Base-by-base conservation (phyloP, 2,329 filamentous ascomycete genomes). In the Xylogone sp. region DNA sequence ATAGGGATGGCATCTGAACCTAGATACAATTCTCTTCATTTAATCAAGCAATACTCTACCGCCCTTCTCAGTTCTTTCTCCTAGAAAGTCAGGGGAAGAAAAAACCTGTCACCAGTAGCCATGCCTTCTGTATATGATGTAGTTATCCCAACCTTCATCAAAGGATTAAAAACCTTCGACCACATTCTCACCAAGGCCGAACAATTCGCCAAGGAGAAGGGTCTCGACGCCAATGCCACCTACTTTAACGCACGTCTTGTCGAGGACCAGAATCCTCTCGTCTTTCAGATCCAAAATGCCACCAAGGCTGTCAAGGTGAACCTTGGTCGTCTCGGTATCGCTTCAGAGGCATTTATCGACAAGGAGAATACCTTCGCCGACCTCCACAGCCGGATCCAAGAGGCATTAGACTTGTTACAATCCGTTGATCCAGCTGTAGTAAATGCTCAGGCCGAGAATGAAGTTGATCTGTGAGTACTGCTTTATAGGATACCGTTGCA, bases 361-460 rank as follows among this genome's bases (percentile, higher is more conserved):
- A 65, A 65, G 21, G 70, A 77, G 56, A 69, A 64, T 19, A 76
- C 74, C 0, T 76, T 79, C 46, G 66, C 66, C 0, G 70, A 78
- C 24, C 62, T 81, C 20, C 65, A 74, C 3, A 68, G 59, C 12
- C 70, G 75, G 8, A 69, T 81, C 46, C 62, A 70, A 13, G 68
- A 65, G 43, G 74, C 74, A 1, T 59, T 79, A 42, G 65, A 67
- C 5, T 68, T 73, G 19, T 62, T 81, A 0, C 65, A 75, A 49
- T 53, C 51, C 0, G 69, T 73, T 29, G 68, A 75, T 48, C 57
- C 61, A 5, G 10, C 31, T 4, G 43, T 43, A n/a, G 29, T 49
- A 4, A 43, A 49, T 20, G 47, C 39, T 39, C 12, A 5, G 4
- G 34, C 12, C 8, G 34, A 39, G 6, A 16, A 39, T 4, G 34